Evolutionary conservation across 129 eudicot genomes (phyloP).

Genomic region (Erigeron canadensis): DNA sequence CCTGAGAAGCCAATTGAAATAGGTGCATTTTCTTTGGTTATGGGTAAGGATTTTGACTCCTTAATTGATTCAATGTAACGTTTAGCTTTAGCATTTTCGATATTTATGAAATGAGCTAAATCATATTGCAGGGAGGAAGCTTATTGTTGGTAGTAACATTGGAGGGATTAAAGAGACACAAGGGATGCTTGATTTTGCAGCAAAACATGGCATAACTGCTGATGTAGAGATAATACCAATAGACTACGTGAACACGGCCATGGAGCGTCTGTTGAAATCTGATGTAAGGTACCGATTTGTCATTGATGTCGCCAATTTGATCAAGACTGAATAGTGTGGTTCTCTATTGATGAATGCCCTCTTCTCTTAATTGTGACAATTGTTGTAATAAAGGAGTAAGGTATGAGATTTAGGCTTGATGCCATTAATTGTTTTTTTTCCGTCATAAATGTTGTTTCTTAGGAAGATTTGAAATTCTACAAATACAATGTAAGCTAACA

Average conservation of each 20-base stretch:
- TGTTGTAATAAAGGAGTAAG: not conserved
- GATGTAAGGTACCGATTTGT: conserved; percentile 70
- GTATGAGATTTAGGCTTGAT: too few relatives aligned
- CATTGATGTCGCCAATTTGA: conserved; percentile 46
- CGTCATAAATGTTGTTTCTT: not conserved
- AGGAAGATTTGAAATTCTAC: too few relatives aligned
- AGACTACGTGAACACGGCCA: conserved; percentile 57
- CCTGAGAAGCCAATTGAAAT: conserved; percentile 53
- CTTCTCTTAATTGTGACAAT: not conserved
- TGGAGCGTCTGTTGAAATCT: conserved; percentile 50
- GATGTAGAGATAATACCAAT: conserved; percentile 49
- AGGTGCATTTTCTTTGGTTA: conserved; percentile 44
- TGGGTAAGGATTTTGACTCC: conserved; percentile 29
- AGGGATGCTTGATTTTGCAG: conserved; percentile 63
- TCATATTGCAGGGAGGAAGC: conserved; percentile 39
- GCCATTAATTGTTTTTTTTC: not conserved
- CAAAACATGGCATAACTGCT: conserved; percentile 44
- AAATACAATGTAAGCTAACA: too few relatives aligned
- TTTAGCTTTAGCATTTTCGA: not conserved
- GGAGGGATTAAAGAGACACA: conserved; percentile 60
- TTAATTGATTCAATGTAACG: not conserved
- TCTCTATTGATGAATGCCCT: not conserved
- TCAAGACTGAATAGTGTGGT: conserved; percentile 10
- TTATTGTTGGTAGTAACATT: conserved; percentile 33
- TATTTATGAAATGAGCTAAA: not conserved